Evolutionary conservation across 2,329 filamentous ascomycete genomes (phyloP).

Genomic region (Phialocephala sp.): DNA sequence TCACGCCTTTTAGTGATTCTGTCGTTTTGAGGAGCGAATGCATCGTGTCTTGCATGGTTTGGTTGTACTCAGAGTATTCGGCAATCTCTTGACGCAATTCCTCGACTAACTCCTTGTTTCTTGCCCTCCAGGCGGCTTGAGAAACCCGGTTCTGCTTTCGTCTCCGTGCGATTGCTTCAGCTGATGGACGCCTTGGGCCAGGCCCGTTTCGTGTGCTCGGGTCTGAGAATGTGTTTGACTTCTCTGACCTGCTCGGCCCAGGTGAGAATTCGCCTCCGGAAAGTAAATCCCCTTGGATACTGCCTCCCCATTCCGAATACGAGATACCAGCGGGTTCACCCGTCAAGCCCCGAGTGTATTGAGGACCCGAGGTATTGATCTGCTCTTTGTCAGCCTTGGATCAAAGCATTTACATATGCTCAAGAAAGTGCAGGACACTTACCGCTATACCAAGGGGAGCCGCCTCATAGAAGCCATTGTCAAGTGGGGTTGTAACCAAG

Average conservation of each 20-base stretch:
- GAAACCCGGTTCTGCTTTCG: constrained; percentile 23
- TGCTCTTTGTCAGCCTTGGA: not conserved
- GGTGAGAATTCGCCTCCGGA: constrained; percentile 8
- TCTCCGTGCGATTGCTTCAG: constrained; percentile 22
- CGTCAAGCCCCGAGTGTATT: constrained; percentile 3
- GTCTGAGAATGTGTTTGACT: not conserved
- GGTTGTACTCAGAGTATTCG: constrained; percentile 21
- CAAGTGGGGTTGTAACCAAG: constrained; percentile 8
- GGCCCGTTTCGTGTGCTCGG: not conserved
- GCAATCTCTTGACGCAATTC: constrained; percentile 23
- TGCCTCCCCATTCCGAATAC: constrained; percentile 17
- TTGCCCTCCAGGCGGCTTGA: constrained; percentile 20
- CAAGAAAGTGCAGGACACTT: not conserved
- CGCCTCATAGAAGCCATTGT: constrained; percentile 10
- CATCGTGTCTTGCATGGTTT: constrained; percentile 24
- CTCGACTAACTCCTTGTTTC: constrained; percentile 25
- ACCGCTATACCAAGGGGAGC: constrained; percentile 1
- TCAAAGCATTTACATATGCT: not conserved
- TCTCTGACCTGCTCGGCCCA: not conserved
- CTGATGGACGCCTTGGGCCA: constrained; percentile 18
- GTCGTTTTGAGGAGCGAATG: constrained; percentile 17
- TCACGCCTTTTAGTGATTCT: constrained; percentile 15
- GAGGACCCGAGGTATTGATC: constrained; percentile 12
- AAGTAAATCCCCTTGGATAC: constrained; percentile 2
- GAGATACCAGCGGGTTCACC: not conserved